These are phyloP conservation scores for Sporothrix variecibatus DNA, from an alignment of 2,329 filamentous ascomycete species.

Conservation along the genomic window DNA sequence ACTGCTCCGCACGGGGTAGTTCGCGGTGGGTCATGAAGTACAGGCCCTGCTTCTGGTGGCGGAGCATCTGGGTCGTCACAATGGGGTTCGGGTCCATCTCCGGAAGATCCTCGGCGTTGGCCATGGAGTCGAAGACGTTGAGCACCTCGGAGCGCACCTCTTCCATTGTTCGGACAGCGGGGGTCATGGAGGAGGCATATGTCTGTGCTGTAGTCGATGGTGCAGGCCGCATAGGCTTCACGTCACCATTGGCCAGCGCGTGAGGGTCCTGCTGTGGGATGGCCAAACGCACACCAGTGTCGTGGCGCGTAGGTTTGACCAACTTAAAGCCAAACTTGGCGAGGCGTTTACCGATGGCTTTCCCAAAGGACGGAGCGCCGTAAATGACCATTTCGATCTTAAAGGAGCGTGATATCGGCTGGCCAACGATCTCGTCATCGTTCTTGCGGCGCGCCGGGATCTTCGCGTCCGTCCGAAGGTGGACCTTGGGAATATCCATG, in stretches of 20 bases:
- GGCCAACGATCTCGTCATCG: slow-evolving; percentile 64
- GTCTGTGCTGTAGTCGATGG: neutral
- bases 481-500: slow-evolving; percentile 65
- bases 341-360: slow-evolving; percentile 67
- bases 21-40: slow-evolving; percentile 84
- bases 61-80: slow-evolving; percentile 69
- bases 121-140: slow-evolving; percentile 83
- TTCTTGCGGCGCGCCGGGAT: slow-evolving; percentile 67
- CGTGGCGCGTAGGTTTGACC: slow-evolving; percentile 63
- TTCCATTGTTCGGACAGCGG: slow-evolving; percentile 65
- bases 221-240: neutral
- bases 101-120: slow-evolving; percentile 73
- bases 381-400: slow-evolving; percentile 76
- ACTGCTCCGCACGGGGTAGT: slow-evolving; percentile 60
- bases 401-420: slow-evolving; percentile 61
- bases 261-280: slow-evolving; percentile 61
- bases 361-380: slow-evolving; percentile 67
- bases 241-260: slow-evolving; percentile 40
- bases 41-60: slow-evolving; percentile 87
- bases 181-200: neutral
- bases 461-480: slow-evolving; percentile 70
- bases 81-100: slow-evolving; percentile 65
- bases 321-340: slow-evolving; percentile 68
- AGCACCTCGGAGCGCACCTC: slow-evolving; percentile 84
- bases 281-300: slow-evolving; percentile 68